A percentile compares a stretch with the other conserved stretches of the same genome.
Conservation (phyloP, 208 protist genomes). For the Leishmania turanica region DNA sequence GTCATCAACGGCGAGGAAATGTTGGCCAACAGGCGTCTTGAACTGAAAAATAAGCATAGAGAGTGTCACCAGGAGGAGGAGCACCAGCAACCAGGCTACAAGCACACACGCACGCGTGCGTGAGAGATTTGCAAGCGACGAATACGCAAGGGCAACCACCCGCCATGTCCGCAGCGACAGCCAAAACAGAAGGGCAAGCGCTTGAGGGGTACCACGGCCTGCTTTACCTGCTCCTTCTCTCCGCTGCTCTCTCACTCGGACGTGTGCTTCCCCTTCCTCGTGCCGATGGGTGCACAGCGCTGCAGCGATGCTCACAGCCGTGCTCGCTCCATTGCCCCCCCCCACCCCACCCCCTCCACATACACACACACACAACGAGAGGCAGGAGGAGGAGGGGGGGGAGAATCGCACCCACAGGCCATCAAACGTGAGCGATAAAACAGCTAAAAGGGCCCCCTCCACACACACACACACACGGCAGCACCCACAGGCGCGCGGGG, state of each 20-base stretch:
- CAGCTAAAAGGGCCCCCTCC: too few relatives aligned
- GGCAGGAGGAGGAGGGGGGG: too few relatives aligned
- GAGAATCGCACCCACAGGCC: too few relatives aligned
- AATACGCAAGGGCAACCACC: neutral
- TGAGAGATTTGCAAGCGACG: neutral
- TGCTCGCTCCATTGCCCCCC: too few relatives aligned
- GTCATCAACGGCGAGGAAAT: too few relatives aligned
- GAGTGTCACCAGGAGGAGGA: neutral
- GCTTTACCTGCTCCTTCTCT: neutral
- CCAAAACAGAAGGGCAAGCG: neutral
- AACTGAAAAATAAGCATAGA: neutral
- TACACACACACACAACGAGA: too few relatives aligned
- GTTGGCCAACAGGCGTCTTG: too few relatives aligned
- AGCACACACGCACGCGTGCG: neutral
- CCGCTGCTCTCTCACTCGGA: neutral
- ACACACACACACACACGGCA: too few relatives aligned
- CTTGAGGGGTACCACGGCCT: neutral
- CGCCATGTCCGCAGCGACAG: neutral
- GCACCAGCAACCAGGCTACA: neutral
- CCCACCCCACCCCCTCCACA: too few relatives aligned
- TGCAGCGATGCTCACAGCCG: too few relatives aligned
- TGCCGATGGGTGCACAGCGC: neutral
- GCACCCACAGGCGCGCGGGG: too few relatives aligned
- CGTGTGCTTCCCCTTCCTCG: neutral
- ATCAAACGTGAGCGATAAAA: too few relatives aligned